A percentile compares a stretch with the other conserved stretches of the same genome.
Conservation (phyloP, 129 eudicot genomes). For the Chrysanthemum seticuspe region DNA sequence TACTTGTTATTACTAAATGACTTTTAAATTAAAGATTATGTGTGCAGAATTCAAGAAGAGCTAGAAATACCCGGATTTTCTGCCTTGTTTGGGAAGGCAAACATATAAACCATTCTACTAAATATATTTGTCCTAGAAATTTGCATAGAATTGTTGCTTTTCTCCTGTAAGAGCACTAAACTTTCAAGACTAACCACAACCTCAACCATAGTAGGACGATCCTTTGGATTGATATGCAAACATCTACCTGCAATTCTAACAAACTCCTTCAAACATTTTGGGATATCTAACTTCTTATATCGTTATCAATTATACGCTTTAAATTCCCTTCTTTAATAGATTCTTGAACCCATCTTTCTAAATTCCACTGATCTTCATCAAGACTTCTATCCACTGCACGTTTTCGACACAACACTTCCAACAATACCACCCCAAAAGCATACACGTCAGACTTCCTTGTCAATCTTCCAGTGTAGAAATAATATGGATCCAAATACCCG, state of each 20-base stretch:
- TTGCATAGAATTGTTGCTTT: conserved; percentile 1
- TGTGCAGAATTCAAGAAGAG: neutral
- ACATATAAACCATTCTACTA: conserved; percentile 17
- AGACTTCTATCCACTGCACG: conserved; percentile 37
- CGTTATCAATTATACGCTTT: conserved; percentile 27
- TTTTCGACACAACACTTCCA: conserved; percentile 42
- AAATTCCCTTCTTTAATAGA: conserved; percentile 30
- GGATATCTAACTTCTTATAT: conserved; percentile 27
- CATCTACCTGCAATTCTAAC: conserved; percentile 25
- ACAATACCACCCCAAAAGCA: conserved; percentile 44
- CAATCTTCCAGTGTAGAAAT: conserved; percentile 21
- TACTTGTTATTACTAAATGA: too few relatives aligned
- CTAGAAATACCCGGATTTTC: neutral
- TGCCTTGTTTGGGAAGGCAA: neutral
- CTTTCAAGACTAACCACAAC: conserved; percentile 37
- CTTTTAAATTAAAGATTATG: neutral
- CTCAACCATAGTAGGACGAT: conserved; percentile 46
- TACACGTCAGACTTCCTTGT: conserved; percentile 41
- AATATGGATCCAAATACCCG: conserved; percentile 35
- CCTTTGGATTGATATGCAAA: conserved; percentile 30
- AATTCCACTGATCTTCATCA: conserved; percentile 10
- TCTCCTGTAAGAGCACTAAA: conserved; percentile 20
- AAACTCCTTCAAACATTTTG: conserved; percentile 28
- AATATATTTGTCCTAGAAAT: neutral
- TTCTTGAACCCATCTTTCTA: conserved; percentile 29